phyloP scores from a whole-genome alignment of 345 rosid genomes.

The Reutealis trisperma region DNA sequence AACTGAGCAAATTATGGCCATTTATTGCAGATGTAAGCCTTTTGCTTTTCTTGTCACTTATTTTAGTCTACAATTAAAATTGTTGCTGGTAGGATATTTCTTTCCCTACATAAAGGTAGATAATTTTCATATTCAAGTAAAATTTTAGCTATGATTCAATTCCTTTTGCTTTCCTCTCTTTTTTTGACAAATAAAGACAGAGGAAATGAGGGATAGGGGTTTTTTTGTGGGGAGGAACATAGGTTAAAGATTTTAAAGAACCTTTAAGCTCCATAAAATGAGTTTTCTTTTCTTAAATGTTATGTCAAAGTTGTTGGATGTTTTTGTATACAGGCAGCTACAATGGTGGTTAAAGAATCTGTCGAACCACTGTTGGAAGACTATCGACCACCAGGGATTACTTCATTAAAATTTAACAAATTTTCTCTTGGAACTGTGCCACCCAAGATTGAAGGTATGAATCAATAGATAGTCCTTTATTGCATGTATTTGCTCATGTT shows the following conservation, averaged over 20 bases:
- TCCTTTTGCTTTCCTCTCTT: not conserved
- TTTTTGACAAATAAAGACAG: not conserved
- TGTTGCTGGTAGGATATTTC: not conserved
- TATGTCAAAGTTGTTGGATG: conserved; percentile 26
- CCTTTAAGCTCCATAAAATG: not conserved
- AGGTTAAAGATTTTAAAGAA: not conserved
- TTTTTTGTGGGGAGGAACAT: not conserved
- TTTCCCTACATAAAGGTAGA: not conserved
- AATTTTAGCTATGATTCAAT: not conserved
- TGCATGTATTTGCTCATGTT: not conserved
- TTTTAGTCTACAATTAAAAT: not conserved
- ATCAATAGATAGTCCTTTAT: conserved; percentile 4
- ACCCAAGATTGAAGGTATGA: conserved; percentile 95
- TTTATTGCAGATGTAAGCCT: conserved; percentile 83
- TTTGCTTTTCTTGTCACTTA: conserved; percentile 18
- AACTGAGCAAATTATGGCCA: conserved; percentile 93
- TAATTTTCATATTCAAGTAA: not conserved
- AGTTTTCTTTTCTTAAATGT: not conserved
- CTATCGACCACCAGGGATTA: conserved; percentile 92
- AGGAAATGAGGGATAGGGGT: not conserved
- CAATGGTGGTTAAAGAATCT: conserved; percentile 83
- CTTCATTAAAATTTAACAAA: conserved; percentile 87
- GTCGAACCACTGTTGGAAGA: conserved; percentile 97
- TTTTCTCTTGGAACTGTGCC: conserved; percentile 91
- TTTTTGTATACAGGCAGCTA: conserved; percentile 73